Conservation (phyloP, 1,139 yeast genomes). For the Hemisphaericaspora lyxosophila region DNA sequence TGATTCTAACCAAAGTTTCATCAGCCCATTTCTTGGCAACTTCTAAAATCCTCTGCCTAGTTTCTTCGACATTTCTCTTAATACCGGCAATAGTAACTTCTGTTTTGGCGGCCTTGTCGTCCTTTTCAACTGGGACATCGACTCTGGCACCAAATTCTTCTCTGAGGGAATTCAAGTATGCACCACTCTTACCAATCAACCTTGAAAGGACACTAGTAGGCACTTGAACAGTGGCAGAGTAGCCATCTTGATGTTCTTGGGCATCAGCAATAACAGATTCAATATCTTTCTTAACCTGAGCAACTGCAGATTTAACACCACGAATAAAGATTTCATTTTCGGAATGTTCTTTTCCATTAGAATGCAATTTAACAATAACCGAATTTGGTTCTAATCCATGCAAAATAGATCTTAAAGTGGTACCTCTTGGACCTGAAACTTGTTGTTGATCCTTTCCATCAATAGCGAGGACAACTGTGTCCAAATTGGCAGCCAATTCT, state of each 20-base stretch:
- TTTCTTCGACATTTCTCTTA: conserved; percentile 75
- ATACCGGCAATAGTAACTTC: conserved; percentile 70
- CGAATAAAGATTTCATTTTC: conserved; percentile 59
- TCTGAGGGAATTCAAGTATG: conserved; percentile 64
- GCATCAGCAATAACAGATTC: conserved; percentile 60
- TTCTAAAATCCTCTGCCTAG: conserved; percentile 57
- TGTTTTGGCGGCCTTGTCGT: conserved; percentile 47
- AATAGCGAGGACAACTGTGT: conserved; percentile 51
- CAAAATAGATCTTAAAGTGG: conserved; percentile 55
- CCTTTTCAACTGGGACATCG: conserved; percentile 50
- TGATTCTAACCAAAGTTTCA: conserved; percentile 62
- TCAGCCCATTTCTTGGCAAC: conserved; percentile 82
- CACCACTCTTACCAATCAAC: conserved; percentile 87
- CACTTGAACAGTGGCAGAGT: conserved; percentile 53
- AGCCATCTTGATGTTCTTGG: conserved; percentile 61
- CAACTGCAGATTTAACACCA: conserved; percentile 62
- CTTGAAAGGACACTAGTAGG: conserved; percentile 72
- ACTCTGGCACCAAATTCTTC: conserved; percentile 80
- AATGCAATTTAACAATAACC: conserved; percentile 42
- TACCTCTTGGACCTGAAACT: conserved; percentile 56
- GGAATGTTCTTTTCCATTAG: conserved; percentile 40
- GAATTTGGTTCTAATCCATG: conserved; percentile 37
- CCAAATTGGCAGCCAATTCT: conserved; percentile 55
- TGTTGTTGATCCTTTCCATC: conserved; percentile 57
- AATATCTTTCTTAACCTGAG: conserved; percentile 52